These are phyloP conservation scores for Cercospora janseana DNA, from an alignment of 2,329 filamentous ascomycete genomes.

Conservation along the genomic window DNA sequence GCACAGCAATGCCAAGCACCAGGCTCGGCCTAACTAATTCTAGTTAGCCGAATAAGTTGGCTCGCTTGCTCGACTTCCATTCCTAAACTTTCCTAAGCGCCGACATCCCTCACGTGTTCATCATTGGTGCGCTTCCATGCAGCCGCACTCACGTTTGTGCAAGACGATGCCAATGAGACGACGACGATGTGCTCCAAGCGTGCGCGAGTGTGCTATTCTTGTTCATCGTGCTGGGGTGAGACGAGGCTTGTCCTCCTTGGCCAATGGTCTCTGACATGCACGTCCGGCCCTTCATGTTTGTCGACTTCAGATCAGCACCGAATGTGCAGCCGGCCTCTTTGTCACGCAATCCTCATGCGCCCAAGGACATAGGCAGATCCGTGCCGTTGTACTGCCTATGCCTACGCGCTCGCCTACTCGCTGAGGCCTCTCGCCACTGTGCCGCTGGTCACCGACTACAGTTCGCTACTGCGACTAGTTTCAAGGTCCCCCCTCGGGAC, in stretches of 20 bases:
- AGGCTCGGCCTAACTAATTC: too few species aligned
- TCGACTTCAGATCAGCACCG: conserved; percentile 15
- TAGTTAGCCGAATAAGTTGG: not conserved
- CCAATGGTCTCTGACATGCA: conserved; percentile 17
- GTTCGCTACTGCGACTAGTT: conserved; percentile 20
- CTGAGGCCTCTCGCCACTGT: conserved; percentile 18
- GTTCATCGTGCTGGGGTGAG: conserved; percentile 5
- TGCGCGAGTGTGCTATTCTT: conserved; percentile 17
- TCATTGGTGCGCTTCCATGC: conserved; percentile 13
- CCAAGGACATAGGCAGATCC: conserved; percentile 14
- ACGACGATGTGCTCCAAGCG: not conserved
- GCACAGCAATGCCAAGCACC: conserved; percentile 3
- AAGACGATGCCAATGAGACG: conserved; percentile 9
- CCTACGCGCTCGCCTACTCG: conserved; percentile 29
- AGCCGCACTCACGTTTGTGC: conserved; percentile 12
- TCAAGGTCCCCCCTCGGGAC: conserved; percentile 21
- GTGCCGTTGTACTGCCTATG: conserved; percentile 18
- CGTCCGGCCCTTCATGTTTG: conserved; percentile 10
- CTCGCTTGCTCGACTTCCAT: too few species aligned
- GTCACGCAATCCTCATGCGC: conserved; percentile 14
- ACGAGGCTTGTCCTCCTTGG: conserved; percentile 16
- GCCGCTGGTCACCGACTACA: conserved; percentile 17
- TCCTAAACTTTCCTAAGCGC: conserved; percentile 12
- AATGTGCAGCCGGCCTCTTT: conserved; percentile 17
- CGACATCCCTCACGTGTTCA: not conserved